A percentile compares a stretch with the other conserved stretches of the same genome.
These are phyloP conservation scores for Solanum stenotomum DNA, from an alignment of 257 asterid species.

Conservation along the genomic window DNA sequence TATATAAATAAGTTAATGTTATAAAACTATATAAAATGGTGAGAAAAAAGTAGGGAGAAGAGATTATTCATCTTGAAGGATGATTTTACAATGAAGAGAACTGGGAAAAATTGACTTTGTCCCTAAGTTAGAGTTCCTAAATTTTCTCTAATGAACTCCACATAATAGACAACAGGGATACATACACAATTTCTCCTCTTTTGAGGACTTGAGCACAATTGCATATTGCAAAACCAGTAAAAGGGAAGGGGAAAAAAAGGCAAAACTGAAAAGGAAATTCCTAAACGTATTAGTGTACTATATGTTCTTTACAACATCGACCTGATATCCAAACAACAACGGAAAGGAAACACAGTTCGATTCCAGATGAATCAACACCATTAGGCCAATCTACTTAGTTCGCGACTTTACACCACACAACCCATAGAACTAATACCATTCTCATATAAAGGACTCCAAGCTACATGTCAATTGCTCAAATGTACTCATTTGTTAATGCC, in stretches of 20 bases:
- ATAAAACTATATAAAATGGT: no score
- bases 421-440: not conserved
- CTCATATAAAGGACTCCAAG: not conserved
- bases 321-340: not conserved
- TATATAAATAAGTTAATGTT: no score
- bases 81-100: no score
- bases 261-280: not conserved
- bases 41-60: no score
- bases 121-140: no score
- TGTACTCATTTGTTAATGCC: constrained; percentile 22
- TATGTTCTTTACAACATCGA: not conserved
- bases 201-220: not conserved
- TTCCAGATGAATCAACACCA: not conserved
- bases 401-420: not conserved
- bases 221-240: not conserved
- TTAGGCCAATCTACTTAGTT: not conserved
- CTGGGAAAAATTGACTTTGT: no score
- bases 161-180: no score
- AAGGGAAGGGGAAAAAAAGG: not conserved
- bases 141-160: no score
- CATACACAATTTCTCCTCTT: not conserved
- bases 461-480: not conserved
- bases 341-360: not conserved
- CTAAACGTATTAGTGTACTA: not conserved
- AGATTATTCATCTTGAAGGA: no score